These are phyloP conservation scores for Hibiscus mutabilis DNA, from an alignment of 345 rosid species.

Conservation along the genomic window DNA sequence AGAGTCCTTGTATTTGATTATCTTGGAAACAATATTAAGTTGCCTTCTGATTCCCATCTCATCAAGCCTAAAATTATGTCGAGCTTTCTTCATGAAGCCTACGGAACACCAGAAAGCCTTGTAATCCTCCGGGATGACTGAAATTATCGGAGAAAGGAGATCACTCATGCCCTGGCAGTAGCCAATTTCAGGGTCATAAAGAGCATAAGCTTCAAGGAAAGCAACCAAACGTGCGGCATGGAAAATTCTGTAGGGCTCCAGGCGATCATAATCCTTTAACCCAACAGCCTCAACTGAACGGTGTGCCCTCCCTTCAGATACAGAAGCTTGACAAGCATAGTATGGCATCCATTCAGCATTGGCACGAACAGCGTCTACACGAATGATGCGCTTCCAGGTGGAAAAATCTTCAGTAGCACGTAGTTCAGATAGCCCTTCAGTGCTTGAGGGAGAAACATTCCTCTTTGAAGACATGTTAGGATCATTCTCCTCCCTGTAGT, in stretches of 20 bases:
- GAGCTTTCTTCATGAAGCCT: conserved; percentile 91
- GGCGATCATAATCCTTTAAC: conserved; percentile 67
- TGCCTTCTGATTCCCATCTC: conserved; percentile 92
- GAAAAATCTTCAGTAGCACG: conserved; percentile 52
- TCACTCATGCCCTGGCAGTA: conserved; percentile 99
- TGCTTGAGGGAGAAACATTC: conserved; percentile 26
- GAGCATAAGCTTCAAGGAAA: conserved; percentile 89
- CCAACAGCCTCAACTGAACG: conserved; percentile 69
- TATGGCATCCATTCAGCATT: conserved; percentile 76
- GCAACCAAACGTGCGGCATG: conserved; percentile 94
- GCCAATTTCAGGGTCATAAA: conserved; percentile 87
- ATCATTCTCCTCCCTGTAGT: conserved; percentile 37
- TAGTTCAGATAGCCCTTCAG: conserved; percentile 25
- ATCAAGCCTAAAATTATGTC: conserved; percentile 88
- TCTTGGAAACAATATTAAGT: conserved; percentile 72
- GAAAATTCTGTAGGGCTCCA: conserved; percentile 69
- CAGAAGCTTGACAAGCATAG: conserved; percentile 46
- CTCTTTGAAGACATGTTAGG: conserved; percentile 23
- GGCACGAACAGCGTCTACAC: conserved; percentile 94
- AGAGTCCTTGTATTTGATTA: conserved; percentile 79
- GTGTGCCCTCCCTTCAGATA: conserved; percentile 55
- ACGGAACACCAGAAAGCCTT: conserved; percentile 98
- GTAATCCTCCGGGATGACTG: conserved; percentile 71
- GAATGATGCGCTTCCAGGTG: conserved; percentile 91
- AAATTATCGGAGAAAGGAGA: conserved; percentile 81